Conservation (phyloP, 176 grass and related monocot genomes). For the Oryza punctata region DNA sequence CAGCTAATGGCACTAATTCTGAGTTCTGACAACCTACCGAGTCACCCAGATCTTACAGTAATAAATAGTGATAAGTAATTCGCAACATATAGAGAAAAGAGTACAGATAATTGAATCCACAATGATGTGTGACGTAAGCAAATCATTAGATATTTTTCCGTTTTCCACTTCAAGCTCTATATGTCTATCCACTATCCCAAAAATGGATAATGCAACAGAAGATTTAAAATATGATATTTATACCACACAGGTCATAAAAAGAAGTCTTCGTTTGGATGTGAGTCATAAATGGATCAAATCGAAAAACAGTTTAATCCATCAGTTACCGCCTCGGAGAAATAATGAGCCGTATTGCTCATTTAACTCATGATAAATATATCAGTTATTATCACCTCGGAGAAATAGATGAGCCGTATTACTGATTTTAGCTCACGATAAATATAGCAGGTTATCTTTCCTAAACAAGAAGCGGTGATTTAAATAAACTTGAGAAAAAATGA, state of each 20-base stretch:
- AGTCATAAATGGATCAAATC: not conserved
- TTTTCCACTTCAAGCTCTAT: constrained; percentile 11
- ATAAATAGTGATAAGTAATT: constrained; percentile 3
- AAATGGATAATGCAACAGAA: constrained; percentile 8
- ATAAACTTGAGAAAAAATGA: not conserved
- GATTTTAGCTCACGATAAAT: not conserved
- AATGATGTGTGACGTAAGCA: constrained; percentile 12
- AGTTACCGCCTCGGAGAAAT: not conserved
- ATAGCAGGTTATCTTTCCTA: not conserved
- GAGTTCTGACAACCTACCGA: not conserved
- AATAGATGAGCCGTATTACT: not conserved
- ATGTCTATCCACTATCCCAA: not conserved
- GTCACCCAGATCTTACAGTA: not conserved
- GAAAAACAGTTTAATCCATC: not conserved
- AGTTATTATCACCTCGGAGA: not conserved
- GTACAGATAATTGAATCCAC: constrained; percentile 15
- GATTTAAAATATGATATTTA: not conserved
- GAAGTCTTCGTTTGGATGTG: not conserved
- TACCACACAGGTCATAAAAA: not conserved
- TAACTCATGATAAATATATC: not conserved
- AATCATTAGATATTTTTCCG: not conserved
- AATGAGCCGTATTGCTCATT: not conserved
- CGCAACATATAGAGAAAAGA: not conserved
- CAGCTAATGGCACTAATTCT: not conserved
- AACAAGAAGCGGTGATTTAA: not conserved